Conservation (phyloP, 805 yeast genomes). For the Metschnikowia dekortorum region DNA sequence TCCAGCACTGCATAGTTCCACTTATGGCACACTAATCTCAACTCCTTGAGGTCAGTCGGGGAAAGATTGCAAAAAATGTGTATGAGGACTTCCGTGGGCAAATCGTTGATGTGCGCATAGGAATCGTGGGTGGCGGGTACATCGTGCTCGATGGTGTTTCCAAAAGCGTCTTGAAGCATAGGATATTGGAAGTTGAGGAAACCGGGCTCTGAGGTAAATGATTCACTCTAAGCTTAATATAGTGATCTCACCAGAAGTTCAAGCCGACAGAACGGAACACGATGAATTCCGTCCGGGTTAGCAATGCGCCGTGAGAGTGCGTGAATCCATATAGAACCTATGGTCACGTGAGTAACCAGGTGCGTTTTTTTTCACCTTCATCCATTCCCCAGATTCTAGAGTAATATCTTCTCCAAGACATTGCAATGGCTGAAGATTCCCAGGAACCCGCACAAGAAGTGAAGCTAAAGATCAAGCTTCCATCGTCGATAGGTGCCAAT, state of each 20-base stretch:
- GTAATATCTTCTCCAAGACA: not conserved
- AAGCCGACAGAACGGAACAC: not conserved
- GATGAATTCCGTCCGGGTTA: not conserved
- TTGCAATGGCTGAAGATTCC: constrained; percentile 15
- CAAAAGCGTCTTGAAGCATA: constrained; percentile 20
- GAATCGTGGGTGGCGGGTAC: not conserved
- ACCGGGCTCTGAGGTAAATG: not conserved
- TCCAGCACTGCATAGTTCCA: constrained; percentile 47
- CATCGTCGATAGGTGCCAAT: constrained; percentile 16
- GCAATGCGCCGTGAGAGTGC: not conserved
- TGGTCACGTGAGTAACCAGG: constrained; percentile 1
- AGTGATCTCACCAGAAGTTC: not conserved
- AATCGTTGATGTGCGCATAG: constrained; percentile 21
- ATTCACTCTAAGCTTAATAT: not conserved
- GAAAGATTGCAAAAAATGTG: constrained; percentile 44
- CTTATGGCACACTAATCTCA: constrained; percentile 43
- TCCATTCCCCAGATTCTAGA: constrained; percentile 3
- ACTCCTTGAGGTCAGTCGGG: constrained; percentile 36
- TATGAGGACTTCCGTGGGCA: constrained; percentile 48
- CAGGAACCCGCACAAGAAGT: constrained; percentile 18
- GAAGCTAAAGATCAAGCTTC: constrained; percentile 20
- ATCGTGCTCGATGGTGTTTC: constrained; percentile 16
- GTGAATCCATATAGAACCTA: not conserved
- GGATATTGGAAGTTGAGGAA: not conserved
- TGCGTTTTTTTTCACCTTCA: constrained; percentile 2